Evolutionary conservation across 2,329 filamentous ascomycete species (phyloP).

Genomic region (Bipolaris bicolor): DNA sequence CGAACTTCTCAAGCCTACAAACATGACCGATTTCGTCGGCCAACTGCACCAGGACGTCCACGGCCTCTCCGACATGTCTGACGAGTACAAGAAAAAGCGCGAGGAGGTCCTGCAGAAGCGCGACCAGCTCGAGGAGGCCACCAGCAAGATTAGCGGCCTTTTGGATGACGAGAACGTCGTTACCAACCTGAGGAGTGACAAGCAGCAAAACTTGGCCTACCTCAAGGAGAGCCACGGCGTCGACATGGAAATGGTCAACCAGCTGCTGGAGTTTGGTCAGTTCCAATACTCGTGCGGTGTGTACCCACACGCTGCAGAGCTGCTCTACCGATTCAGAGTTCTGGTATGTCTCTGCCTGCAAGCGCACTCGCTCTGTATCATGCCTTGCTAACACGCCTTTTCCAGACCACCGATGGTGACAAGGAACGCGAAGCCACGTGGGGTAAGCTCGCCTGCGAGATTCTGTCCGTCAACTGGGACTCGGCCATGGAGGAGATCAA

Average conservation of each 20-base stretch:
- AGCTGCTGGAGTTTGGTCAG: constrained; percentile 92
- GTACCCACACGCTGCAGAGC: constrained; percentile 86
- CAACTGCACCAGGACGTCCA: constrained; percentile 90
- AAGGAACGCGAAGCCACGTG: constrained; percentile 94
- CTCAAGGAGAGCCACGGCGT: constrained; percentile 96
- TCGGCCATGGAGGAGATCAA: constrained; percentile 72
- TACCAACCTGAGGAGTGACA: constrained; percentile 89
- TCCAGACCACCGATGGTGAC: constrained; percentile 89
- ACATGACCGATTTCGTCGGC: constrained; percentile 98
- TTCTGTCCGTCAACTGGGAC: constrained; percentile 95
- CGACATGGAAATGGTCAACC: constrained; percentile 93
- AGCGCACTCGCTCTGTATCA: not conserved
- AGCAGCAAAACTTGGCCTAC: constrained; percentile 98
- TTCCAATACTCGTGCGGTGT: constrained; percentile 98
- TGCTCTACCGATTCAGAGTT: constrained; percentile 97
- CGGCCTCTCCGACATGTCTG: constrained; percentile 75
- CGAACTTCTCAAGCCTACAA: constrained; percentile 92
- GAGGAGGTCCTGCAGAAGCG: constrained; percentile 85
- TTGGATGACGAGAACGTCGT: constrained; percentile 89
- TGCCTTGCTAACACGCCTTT: constrained; percentile 3
- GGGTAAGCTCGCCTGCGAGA: constrained; percentile 97
- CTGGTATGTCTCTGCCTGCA: constrained; percentile 55
- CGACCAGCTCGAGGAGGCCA: constrained; percentile 84
- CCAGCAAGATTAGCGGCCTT: constrained; percentile 84
- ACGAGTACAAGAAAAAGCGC: constrained; percentile 87